Base-by-base conservation (phyloP, 371 early-diverging fungal genomes). In the Synchytrium microbalum region DNA sequence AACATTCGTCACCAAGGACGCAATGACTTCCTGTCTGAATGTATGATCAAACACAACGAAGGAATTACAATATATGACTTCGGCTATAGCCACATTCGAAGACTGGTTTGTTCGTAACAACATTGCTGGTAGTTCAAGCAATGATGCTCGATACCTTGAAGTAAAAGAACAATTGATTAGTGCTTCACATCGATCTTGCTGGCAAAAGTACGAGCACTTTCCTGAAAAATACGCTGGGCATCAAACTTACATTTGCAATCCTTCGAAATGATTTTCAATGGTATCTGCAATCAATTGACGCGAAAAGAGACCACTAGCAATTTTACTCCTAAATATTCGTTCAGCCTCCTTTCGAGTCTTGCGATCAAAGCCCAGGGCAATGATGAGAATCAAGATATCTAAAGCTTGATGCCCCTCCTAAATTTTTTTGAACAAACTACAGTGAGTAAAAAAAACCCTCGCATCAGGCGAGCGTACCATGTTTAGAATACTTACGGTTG, bases 1-100 rank as follows among this genome's bases (percentile, higher is more conserved):
- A 55, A 91, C 84, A 64, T 91, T 90, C n/a, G 87, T 87, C 0
- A 90, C 87, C 30, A 91, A 69, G 1, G 85, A 83, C 3, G 85
- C 89, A 31, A 90, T 72, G 28, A 88, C 85, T 73, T 91, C 92
- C 78, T 55, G 56, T 55, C 56, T n/a, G 24, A 13, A 55, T 13
- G 13, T 25, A 28, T 55, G 23, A 28, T 55, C 56, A 28, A n/a
- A 55, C 8, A 55, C 56, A n/a, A 13, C 8, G 28, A 55, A 55
- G 5, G 56, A 8, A 8, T 8, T 13, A 24, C 56, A 28, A 24
- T 55, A 55, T 13, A 46, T 84, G 81, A 64, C 87, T 38, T 38
- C 46, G 5, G 46, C 46, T 19, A 38, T 10, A 10, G 46, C 5
- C 80, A 66, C 85, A 86, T 10, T 78, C 72, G 61, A 86, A 87